Base-by-base conservation (phyloP, 2,329 filamentous ascomycete genomes). In the Anthostomella pinea region DNA sequence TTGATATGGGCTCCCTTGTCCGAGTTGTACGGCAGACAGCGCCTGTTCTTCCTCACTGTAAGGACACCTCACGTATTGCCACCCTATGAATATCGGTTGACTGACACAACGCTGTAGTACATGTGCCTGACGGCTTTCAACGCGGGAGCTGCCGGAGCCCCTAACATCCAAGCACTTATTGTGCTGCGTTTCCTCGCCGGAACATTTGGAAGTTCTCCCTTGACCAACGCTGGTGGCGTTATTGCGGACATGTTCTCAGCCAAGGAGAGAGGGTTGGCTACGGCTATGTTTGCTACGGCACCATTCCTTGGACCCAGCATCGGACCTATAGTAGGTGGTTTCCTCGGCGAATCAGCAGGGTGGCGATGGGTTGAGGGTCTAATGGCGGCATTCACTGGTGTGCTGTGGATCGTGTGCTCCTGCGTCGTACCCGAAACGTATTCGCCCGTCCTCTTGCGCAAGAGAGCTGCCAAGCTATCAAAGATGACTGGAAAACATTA, bases 341-440 rank as follows among this genome's bases (percentile, higher is more conserved):
- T 86, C 57, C 63, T 85, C 2, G 77, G 79, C 8, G 70, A 80
- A 56, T 67, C 71, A 2, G 72, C 70, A 10, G 81, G 81, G 11
- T 86, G 83, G 84, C 68, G 79, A 51, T 86, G 83, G 83, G 75
- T 86, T 15, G 72, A 81, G 61, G 81, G 80, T 2, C 62, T 85
- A 7, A 72, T 83, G 62, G 73, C 77, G 31, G 74, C 76, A 41
- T 81, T 85, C 56, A 80, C 77, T 3, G 79, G 77, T 8, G 60
- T 70, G 8, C 68, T 83, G 32, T 81, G 77, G 72, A 70, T 82
- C 33, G 33, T 68, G 14, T 70, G 71, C 38, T 52, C 68, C 1
- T 46, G 77, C 13, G 46, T 69, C 29, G 68, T 81, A 4, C 78
- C 77, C 4, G 78, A 82, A 59, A 82, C 78, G 0, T 82, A 81